phyloP scores from a whole-genome alignment of 495 filamentous ascomycete species.

The Annulohypoxylon bovei region DNA sequence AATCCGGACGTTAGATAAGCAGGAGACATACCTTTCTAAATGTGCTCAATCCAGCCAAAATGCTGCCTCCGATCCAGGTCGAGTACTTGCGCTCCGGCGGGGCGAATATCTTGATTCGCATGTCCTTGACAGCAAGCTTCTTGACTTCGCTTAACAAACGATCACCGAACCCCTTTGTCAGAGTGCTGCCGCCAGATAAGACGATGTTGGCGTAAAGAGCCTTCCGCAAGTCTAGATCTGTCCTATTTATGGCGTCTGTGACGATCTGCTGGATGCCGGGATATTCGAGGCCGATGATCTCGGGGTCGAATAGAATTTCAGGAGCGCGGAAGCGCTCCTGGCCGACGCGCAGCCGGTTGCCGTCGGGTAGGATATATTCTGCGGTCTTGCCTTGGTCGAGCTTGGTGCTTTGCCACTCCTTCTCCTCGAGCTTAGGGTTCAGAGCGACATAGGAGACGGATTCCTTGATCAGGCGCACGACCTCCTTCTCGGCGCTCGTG shows the following conservation, averaged over 20 bases:
- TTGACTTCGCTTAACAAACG: slow-evolving; percentile 91
- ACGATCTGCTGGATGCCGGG: slow-evolving; percentile 97
- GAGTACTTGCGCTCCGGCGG: slow-evolving; percentile 98
- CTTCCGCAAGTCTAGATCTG: slow-evolving; percentile 97
- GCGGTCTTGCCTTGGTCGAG: slow-evolving; percentile 72
- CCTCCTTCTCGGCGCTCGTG: slow-evolving; percentile 98
- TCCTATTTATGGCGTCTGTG: slow-evolving; percentile 93
- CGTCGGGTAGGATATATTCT: slow-evolving; percentile 91
- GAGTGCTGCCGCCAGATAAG: slow-evolving; percentile 90
- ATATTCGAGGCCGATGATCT: slow-evolving; percentile 96
- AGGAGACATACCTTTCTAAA: slow-evolving; percentile 85
- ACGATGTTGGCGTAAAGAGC: slow-evolving; percentile 96
- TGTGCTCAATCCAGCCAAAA: slow-evolving; percentile 94
- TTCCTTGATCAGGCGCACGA: slow-evolving; percentile 97
- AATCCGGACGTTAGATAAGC: background rate
- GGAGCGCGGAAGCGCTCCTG: slow-evolving; percentile 91
- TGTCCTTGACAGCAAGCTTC: slow-evolving; percentile 93
- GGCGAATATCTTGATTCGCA: slow-evolving; percentile 98
- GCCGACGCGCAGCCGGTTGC: slow-evolving; percentile 61
- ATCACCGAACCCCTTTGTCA: slow-evolving; percentile 92
- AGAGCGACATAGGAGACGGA: slow-evolving; percentile 89
- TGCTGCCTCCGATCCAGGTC: slow-evolving; percentile 98
- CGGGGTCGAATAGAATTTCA: slow-evolving; percentile 97
- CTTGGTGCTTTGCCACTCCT: slow-evolving; percentile 84
- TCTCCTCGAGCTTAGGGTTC: slow-evolving; percentile 93